Base-by-base conservation (phyloP, 2,329 filamentous ascomycete species). In the Aspergillus jensenii region DNA sequence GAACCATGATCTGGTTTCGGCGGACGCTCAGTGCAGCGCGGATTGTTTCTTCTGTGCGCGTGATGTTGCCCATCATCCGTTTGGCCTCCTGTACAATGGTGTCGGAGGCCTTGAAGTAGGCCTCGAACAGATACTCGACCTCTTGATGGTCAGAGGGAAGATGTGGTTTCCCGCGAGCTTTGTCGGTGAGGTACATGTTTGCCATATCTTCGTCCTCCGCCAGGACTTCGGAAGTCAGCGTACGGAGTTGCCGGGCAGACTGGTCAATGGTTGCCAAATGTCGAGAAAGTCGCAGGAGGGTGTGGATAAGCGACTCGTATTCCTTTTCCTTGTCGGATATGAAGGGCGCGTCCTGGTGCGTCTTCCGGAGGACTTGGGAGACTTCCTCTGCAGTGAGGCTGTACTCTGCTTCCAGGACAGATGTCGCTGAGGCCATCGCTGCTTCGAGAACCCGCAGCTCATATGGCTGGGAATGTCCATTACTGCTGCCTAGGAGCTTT, bases 1-100 rank as follows among this genome's bases (percentile, higher is more conserved):
- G 65, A 3, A 75, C 65, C 70, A 76, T 72, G 60, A 76, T 75
- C 56, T 76, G 73, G 46, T 76, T 76, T 4, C 73, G 67, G 35
- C 71, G 70, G 43, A 74, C 72, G 37, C 70, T 68, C 40, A 76
- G 55, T 15, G 70, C 65, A 0, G 71, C 71, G 37, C 71, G 63
- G 21, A 74, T 70, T 0, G 67, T 73, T 15, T 71, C 69, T 45
- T 71, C 70, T 8, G 70, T 75, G 14, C 65, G 68, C 7, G 64
- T 64, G 6, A 75, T 67, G 31, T 73, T 64, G 3, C 60, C 62
- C 40, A 70, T 62, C 41, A 74, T 52, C 3, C 65, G 64, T 6
- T 53, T 57, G 2, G 68, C 60, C 2, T 68, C 68, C 56, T 75
- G 67, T 1, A 68, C 72, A 21, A 76, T 67, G 1, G 68, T 61